phyloP scores from a whole-genome alignment of 257 asterid species.

The Lycium barbarum region DNA sequence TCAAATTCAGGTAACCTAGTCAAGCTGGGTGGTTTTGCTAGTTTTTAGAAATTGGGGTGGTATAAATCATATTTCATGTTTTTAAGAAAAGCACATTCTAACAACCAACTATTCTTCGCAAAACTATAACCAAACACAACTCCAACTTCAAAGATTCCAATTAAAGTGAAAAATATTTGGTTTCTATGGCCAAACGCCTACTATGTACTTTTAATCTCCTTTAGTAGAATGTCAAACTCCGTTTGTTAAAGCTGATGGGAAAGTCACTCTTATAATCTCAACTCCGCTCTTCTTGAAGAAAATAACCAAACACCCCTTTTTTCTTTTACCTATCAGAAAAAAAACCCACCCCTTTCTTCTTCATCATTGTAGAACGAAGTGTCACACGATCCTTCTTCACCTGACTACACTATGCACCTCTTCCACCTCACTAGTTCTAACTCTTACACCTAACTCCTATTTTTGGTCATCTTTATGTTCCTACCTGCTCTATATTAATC shows the following conservation, averaged over 20 bases:
- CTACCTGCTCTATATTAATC: background rate
- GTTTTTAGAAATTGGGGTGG: background rate
- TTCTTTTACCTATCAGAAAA: background rate
- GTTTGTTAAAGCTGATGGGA: background rate
- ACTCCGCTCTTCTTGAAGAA: slow-evolving; percentile 2
- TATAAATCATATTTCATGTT: no score
- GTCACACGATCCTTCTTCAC: slow-evolving; percentile 24
- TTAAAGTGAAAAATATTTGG: no score
- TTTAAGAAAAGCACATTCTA: no score
- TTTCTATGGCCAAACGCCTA: no score
- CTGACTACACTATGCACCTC: slow-evolving; percentile 7
- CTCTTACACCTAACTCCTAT: background rate
- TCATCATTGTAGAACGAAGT: background rate
- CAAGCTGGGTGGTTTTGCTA: background rate
- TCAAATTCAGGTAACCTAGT: background rate
- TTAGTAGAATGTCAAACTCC: background rate
- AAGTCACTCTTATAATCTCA: background rate
- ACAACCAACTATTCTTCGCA: no score
- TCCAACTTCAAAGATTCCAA: no score
- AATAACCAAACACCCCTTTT: background rate
- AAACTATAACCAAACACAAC: no score
- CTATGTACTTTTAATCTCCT: background rate
- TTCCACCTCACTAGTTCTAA: slow-evolving; percentile 9
- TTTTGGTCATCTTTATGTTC: background rate
- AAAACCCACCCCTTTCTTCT: background rate